These are phyloP conservation scores for Mrakia blollopis DNA, from an alignment of 768 basidiomycete genomes.

Conservation along the genomic window DNA sequence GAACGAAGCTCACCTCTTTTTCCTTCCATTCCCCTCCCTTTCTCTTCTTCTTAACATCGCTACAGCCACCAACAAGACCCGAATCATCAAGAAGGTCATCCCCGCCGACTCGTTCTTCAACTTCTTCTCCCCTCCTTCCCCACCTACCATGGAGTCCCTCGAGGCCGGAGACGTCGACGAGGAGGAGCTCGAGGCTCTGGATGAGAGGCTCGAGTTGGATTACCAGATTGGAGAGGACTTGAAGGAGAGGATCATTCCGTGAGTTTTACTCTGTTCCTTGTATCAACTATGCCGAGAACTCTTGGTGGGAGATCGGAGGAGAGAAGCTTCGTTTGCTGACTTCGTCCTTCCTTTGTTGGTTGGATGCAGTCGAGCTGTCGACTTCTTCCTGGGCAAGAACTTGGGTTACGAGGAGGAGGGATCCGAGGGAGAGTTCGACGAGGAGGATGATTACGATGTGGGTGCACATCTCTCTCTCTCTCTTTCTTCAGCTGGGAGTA, in stretches of 20 bases:
- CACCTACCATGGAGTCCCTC: slow-evolving; percentile 62
- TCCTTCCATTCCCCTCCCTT: not conserved
- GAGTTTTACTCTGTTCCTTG: not conserved
- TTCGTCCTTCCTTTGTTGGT: not conserved
- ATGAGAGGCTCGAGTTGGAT: slow-evolving; percentile 90
- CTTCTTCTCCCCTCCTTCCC: slow-evolving; percentile 82
- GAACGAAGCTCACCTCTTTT: not conserved
- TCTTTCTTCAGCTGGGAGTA: too few species aligned
- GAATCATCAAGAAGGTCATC: slow-evolving; percentile 63
- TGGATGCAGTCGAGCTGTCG: slow-evolving; percentile 73
- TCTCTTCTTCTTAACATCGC: not conserved
- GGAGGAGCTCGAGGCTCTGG: slow-evolving; percentile 61
- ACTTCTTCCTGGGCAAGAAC: slow-evolving; percentile 93
- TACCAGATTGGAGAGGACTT: slow-evolving; percentile 96
- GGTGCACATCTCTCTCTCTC: too few species aligned
- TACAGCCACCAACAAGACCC: slow-evolving; percentile 51
- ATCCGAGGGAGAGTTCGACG: slow-evolving; percentile 40
- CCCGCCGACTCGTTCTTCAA: slow-evolving; percentile 97
- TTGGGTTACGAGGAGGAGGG: slow-evolving; percentile 62
- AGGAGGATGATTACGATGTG: slow-evolving; percentile 55
- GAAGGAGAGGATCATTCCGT: slow-evolving; percentile 75
- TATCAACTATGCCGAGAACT: too few species aligned
- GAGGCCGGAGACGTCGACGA: slow-evolving; percentile 71
- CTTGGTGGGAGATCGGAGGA: too few species aligned
- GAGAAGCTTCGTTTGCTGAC: not conserved